Evolutionary conservation across 2,329 filamentous ascomycete genomes (phyloP).

Genomic region (Fusarium sp.): DNA sequence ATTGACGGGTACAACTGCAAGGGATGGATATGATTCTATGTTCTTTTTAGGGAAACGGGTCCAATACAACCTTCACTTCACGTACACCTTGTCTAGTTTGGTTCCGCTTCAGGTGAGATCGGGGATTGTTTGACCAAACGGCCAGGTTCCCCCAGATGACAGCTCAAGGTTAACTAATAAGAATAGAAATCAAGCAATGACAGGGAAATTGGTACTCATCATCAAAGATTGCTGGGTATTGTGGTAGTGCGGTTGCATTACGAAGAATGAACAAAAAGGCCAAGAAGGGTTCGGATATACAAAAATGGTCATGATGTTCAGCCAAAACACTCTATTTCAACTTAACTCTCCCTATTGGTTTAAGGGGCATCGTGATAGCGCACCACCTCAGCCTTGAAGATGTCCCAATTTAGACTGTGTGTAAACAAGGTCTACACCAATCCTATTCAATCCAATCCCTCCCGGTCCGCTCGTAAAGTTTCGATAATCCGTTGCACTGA

Average conservation of each 20-base stretch:
- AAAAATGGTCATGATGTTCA: conserved; percentile 18
- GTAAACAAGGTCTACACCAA: conserved; percentile 3
- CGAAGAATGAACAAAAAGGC: background rate
- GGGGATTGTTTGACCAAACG: conserved; percentile 37
- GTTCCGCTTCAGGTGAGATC: conserved; percentile 48
- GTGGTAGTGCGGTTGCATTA: background rate
- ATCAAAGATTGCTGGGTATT: background rate
- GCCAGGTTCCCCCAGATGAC: conserved; percentile 43
- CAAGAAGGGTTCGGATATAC: conserved; percentile 17
- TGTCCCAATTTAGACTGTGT: conserved; percentile 30
- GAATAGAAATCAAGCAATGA: conserved; percentile 32
- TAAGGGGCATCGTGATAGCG: conserved; percentile 32
- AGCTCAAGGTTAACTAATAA: conserved; percentile 39
- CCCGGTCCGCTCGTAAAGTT: conserved; percentile 16
- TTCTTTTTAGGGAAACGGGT: conserved; percentile 43
- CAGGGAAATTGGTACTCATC: conserved; percentile 10
- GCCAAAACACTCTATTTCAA: conserved; percentile 14
- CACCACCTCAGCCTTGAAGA: conserved; percentile 41
- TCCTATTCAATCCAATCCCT: conserved; percentile 6
- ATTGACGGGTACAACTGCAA: conserved; percentile 27
- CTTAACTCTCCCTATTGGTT: conserved; percentile 15
- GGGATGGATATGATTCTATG: conserved; percentile 28
- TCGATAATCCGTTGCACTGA: conserved; percentile 35
- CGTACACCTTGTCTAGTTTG: conserved; percentile 36
- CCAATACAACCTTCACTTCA: conserved; percentile 31